These are phyloP conservation scores for Eutrema salsugineum DNA, from an alignment of 441 rosid species.

Conservation along the genomic window DNA sequence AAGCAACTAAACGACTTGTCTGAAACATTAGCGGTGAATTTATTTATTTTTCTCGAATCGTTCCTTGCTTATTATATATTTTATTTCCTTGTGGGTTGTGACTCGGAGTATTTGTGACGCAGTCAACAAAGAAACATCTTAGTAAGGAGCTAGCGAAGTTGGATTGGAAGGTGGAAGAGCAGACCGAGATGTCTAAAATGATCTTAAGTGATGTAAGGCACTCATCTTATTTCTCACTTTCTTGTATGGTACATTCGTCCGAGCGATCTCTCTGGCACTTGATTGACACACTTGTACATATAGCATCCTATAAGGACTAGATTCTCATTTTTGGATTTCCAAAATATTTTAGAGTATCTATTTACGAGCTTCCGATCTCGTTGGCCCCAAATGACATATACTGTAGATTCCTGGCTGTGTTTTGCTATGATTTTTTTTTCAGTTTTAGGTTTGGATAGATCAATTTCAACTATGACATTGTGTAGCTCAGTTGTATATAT, in stretches of 20 bases:
- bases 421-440: neutral
- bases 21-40: slow-evolving; percentile 62
- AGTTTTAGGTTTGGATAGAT: neutral
- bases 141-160: slow-evolving; percentile 59
- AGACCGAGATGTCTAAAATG: slow-evolving; percentile 59
- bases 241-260: neutral
- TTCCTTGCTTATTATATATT: slow-evolving; percentile 18
- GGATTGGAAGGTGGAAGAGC: slow-evolving; percentile 91
- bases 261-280: neutral
- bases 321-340: neutral
- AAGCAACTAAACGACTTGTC: slow-evolving; percentile 79
- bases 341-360: neutral
- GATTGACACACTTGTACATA: neutral
- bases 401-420: neutral
- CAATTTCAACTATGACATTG: neutral
- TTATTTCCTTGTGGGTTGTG: slow-evolving; percentile 3
- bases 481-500: too few species aligned
- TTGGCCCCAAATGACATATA: neutral
- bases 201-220: slow-evolving; percentile 62
- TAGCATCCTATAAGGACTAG: neutral
- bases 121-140: slow-evolving; percentile 85
- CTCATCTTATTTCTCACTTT: slow-evolving; percentile 3
- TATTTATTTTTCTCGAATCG: neutral
- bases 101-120: slow-evolving; percentile 30
- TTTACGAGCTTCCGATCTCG: neutral